Evolutionary conservation across 495 filamentous ascomycete genomes (phyloP), one percentile per base, ranked within the genome.

Genomic region (Trichoderma orchidacearum): DNA sequence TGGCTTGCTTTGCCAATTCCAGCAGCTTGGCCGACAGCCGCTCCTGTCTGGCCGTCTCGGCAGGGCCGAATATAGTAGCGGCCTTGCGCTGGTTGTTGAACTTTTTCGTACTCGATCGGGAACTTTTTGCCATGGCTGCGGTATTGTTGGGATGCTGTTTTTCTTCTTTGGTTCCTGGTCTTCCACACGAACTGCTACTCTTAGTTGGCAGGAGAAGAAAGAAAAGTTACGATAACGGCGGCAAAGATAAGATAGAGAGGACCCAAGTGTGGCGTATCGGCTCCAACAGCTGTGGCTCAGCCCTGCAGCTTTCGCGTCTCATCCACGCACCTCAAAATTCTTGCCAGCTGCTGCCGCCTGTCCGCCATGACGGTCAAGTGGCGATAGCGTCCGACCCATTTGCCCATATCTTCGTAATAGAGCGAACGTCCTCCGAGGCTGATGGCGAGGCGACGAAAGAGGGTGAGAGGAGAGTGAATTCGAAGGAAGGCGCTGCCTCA

Each of bases 21-120:
- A 88, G 73, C 21, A 95, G 72, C 65, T 89, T 94, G 53, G 85
- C 85, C 1, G 87, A 86, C 15, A 95, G 78, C 61, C 90, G 81
- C 67, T 86, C 82, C 41, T 80, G 84, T 54, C 90, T 79, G 34
- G 85, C 90, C 62, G 76, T 67, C 63, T 89, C 87, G 41, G 83
- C 79, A 9, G 90, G 90, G 0, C 82, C 85, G 66, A 94, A 95
- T 58, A 95, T 81, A 54, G 76, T 83, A 55, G 78, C 73, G 68
- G 90, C 89, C 48, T 95, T 75, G 55, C 75, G 82, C 56, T 80
- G 76, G 64, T 85, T 85, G 72, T 96, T 92, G 61, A 79, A 73
- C 75, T 96, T 95, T 60, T 77, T 79, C 52, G 76, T 72, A 61
- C 85, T 89, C 36, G 90, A 76, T 62, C 90, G 77, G 50, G 84